Conservation (phyloP, 2,329 filamentous ascomycete genomes). For the Raffaelea arxii region DNA sequence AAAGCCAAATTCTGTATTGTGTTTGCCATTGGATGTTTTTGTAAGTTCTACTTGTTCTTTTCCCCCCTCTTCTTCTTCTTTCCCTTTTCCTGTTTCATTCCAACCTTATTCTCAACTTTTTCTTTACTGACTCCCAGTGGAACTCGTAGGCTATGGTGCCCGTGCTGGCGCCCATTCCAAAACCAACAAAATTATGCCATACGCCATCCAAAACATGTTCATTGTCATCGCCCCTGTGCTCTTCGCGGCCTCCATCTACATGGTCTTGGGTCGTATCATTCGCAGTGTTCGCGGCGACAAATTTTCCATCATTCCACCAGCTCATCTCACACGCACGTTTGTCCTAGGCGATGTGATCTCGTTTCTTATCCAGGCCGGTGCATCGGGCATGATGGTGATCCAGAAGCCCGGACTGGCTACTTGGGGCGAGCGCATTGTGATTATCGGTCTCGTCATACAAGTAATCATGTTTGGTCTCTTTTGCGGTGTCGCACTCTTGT, state of each 20-base stretch:
- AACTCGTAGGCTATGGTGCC: conserved; percentile 6
- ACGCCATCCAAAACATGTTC: conserved; percentile 30
- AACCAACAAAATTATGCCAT: conserved; percentile 25
- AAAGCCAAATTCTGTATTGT: too few relatives aligned
- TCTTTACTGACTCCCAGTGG: too few relatives aligned
- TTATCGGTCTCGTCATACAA: conserved; percentile 47
- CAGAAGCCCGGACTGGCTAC: conserved; percentile 19
- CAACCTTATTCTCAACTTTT: too few relatives aligned
- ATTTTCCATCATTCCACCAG: conserved; percentile 22
- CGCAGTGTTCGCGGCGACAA: conserved; percentile 22
- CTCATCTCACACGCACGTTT: conserved; percentile 43
- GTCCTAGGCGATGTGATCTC: conserved; percentile 43
- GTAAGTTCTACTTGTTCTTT: too few relatives aligned
- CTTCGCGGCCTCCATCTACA: conserved; percentile 41
- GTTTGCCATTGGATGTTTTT: too few relatives aligned
- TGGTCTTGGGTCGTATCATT: conserved; percentile 36
- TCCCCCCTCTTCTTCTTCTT: too few relatives aligned
- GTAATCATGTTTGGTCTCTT: conserved; percentile 49
- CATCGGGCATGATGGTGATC: conserved; percentile 16
- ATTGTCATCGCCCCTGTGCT: conserved; percentile 37
- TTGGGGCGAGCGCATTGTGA: conserved; percentile 41
- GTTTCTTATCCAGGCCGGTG: conserved; percentile 39
- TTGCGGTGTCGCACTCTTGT: conserved; percentile 33
- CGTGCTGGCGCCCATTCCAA: conserved; percentile 16
- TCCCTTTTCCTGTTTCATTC: too few relatives aligned